A percentile compares a stretch with the other conserved stretches of the same genome.
Conservation (phyloP, 2,329 filamentous ascomycete genomes). For the Colletotrichum scovillei region DNA sequence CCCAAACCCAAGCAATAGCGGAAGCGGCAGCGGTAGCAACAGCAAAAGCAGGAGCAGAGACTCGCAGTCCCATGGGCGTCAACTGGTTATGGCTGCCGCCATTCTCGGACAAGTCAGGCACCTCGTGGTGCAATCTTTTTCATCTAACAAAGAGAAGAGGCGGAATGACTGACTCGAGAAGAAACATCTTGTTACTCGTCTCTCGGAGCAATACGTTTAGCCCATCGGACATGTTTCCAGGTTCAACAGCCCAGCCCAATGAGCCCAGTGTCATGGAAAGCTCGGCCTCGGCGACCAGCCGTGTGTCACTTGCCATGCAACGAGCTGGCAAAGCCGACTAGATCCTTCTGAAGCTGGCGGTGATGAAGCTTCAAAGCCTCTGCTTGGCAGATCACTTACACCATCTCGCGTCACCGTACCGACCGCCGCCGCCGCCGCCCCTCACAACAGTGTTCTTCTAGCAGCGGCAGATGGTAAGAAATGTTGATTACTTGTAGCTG, state of each 20-base stretch:
- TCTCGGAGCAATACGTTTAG: conserved; percentile 28
- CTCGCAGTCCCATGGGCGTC: conserved; percentile 4
- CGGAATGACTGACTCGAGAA: conserved; percentile 31
- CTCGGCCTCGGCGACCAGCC: neutral
- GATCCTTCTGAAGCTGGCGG: neutral
- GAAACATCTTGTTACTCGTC: conserved; percentile 28
- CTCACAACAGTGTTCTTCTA: neutral
- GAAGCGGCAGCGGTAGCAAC: neutral
- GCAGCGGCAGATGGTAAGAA: neutral
- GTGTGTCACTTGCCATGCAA: neutral
- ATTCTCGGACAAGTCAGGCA: conserved; percentile 32
- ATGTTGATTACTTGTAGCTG: conserved; percentile 5
- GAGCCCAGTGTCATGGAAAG: neutral
- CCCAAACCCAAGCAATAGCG: neutral
- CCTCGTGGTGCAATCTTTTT: conserved; percentile 24
- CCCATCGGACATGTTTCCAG: conserved; percentile 9
- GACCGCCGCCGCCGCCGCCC: conserved; percentile 10
- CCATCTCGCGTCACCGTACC: conserved; percentile 19
- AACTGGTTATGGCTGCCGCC: conserved; percentile 13
- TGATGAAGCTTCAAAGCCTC: conserved; percentile 17
- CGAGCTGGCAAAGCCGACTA: neutral
- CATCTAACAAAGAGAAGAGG: conserved; percentile 31
- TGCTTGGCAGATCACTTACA: conserved; percentile 33
- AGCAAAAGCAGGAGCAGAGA: neutral
- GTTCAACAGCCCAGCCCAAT: neutral